Percentiles rank a stretch among this genome's conserved stretches.
These are phyloP conservation scores for Terfezia claveryi DNA, from an alignment of 495 filamentous ascomycete species.

Conservation along the genomic window DNA sequence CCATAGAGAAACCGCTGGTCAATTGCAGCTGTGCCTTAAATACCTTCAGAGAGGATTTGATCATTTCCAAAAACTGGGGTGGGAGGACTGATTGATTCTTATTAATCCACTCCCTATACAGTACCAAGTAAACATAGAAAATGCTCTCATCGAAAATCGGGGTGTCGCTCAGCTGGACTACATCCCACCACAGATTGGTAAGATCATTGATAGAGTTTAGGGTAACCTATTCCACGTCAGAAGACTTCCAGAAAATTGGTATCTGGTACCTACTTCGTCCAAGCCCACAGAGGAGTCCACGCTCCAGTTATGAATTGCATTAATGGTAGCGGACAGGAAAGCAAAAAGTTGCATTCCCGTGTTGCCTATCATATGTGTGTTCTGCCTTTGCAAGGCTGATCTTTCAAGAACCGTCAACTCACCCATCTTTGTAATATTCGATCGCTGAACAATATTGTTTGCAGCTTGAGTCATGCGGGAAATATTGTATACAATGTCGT, in stretches of 20 bases:
- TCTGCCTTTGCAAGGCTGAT: background rate
- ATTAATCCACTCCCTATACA: conserved; percentile 13
- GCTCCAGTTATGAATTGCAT: conserved; percentile 7
- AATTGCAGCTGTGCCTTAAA: conserved; percentile 33
- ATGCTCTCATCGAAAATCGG: conserved; percentile 29
- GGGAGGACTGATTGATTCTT: conserved; percentile 11
- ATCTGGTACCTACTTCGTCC: background rate
- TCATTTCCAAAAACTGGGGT: conserved; percentile 19
- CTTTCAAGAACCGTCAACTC: background rate
- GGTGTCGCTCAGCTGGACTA: conserved; percentile 15
- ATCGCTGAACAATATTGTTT: background rate
- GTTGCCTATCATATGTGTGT: background rate
- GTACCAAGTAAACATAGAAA: conserved; percentile 32
- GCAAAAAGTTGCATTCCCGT: conserved; percentile 11
- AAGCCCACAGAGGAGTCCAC: background rate
- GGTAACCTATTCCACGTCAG: background rate
- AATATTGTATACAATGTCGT: background rate
- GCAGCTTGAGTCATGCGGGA: background rate
- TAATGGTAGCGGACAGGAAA: conserved; percentile 11
- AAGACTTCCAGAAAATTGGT: background rate
- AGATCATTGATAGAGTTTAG: conserved; percentile 4
- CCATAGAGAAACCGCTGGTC: conserved; percentile 62
- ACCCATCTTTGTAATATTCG: background rate
- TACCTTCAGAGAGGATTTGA: conserved; percentile 23
- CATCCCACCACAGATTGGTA: conserved; percentile 15